Conservation (phyloP, 2,329 filamentous ascomycete genomes). For the Coniochaeta sp. region DNA sequence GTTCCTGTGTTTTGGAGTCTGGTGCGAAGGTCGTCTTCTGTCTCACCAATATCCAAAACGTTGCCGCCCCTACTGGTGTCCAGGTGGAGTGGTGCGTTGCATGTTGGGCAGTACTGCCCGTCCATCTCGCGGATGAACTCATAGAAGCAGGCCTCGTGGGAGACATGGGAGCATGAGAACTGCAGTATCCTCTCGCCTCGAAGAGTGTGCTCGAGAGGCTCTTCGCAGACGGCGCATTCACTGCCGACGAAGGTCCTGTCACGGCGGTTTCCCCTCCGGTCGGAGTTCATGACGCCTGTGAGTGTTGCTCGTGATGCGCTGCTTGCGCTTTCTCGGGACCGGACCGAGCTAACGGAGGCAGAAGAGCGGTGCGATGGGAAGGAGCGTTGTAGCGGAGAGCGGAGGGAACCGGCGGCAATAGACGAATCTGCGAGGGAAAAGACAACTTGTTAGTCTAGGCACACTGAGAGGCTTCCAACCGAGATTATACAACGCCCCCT, state of each 20-base stretch:
- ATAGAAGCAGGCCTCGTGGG: conserved; percentile 97
- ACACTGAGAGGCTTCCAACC: neutral
- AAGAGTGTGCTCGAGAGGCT: conserved; percentile 90
- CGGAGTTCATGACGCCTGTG: conserved; percentile 63
- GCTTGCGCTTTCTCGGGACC: conserved; percentile 28
- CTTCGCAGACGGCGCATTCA: conserved; percentile 93
- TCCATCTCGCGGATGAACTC: conserved; percentile 96
- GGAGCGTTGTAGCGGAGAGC: conserved; percentile 17
- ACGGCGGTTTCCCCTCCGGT: conserved; percentile 71
- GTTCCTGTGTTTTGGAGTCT: conserved; percentile 8
- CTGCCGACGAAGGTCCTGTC: conserved; percentile 93
- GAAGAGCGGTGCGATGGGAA: conserved; percentile 28
- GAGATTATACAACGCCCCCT: neutral
- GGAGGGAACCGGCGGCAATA: conserved; percentile 27
- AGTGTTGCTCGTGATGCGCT: conserved; percentile 36
- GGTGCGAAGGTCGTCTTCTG: neutral
- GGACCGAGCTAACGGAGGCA: conserved; percentile 26
- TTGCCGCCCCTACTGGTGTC: conserved; percentile 92
- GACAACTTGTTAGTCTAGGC: conserved; percentile 14
- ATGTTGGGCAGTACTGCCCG: conserved; percentile 88
- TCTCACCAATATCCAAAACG: conserved; percentile 78
- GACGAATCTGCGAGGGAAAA: conserved; percentile 25
- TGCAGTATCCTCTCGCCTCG: conserved; percentile 91
- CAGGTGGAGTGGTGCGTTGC: conserved; percentile 82
- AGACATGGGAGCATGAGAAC: conserved; percentile 94